These are phyloP conservation scores for Xylariaceae sp. DNA, from an alignment of 2,329 filamentous ascomycete genomes.

Conservation along the genomic window DNA sequence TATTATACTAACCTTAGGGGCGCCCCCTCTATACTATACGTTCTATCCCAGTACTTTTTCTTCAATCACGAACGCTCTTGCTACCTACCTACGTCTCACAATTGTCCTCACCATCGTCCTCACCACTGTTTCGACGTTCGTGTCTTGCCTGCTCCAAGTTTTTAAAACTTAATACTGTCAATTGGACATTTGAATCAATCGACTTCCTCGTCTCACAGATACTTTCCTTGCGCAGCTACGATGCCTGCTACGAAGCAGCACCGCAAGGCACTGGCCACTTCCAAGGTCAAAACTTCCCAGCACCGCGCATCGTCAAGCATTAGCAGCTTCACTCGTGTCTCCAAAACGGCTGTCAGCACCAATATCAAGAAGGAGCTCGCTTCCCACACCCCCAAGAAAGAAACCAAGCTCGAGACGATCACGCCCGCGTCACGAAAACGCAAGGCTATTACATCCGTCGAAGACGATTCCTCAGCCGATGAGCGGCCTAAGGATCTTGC, in stretches of 20 bases:
- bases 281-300: constrained; percentile 34
- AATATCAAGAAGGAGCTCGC: constrained; percentile 45
- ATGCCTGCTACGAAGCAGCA: constrained; percentile 41
- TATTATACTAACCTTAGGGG: no score
- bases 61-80: no score
- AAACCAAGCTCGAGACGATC: constrained; percentile 49
- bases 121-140: no score
- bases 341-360: constrained; percentile 47
- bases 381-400: constrained; percentile 45
- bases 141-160: no score
- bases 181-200: no score
- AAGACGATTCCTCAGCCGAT: constrained; percentile 41
- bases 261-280: constrained; percentile 31
- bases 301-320: constrained; percentile 45
- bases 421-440: constrained; percentile 45
- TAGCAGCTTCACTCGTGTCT: constrained; percentile 54
- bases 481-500: constrained; percentile 33
- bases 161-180: neutral
- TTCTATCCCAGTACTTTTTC: no score
- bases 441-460: constrained; percentile 39
- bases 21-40: no score
- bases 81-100: no score
- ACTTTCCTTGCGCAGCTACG: constrained; percentile 6
- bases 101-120: no score
- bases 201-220: neutral